Evolutionary conservation across 495 filamentous ascomycete species (phyloP).

Genomic region (Aspergillus taichungensis): DNA sequence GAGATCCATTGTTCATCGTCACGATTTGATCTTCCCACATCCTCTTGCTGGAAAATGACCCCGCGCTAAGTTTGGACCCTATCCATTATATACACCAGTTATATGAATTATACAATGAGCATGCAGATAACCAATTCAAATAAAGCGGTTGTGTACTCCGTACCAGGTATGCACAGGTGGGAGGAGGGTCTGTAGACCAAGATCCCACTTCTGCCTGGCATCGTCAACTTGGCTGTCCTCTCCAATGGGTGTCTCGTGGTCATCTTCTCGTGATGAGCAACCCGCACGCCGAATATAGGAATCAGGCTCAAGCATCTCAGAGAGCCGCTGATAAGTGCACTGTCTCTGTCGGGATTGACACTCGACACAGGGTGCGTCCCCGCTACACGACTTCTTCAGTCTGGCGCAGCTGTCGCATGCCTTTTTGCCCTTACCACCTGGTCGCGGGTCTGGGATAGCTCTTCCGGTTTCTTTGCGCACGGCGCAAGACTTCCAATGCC

Average conservation of each 20-base stretch:
- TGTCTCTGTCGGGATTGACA: slow-evolving; percentile 16
- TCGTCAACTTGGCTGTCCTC: neutral
- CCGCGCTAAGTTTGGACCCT: too few relatives aligned
- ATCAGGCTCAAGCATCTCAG: neutral
- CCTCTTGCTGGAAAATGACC: too few relatives aligned
- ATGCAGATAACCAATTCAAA: neutral
- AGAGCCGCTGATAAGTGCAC: slow-evolving; percentile 25
- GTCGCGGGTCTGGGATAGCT: slow-evolving; percentile 18
- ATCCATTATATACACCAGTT: neutral
- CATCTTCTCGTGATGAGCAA: neutral
- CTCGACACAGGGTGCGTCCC: slow-evolving; percentile 19
- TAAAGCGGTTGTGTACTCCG: neutral
- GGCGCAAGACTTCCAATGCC: slow-evolving; percentile 30
- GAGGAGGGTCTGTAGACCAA: slow-evolving; percentile 20
- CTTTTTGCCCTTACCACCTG: slow-evolving; percentile 24
- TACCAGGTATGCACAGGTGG: slow-evolving; percentile 6
- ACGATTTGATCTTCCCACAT: too few relatives aligned
- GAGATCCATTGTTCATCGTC: too few relatives aligned
- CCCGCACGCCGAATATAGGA: neutral
- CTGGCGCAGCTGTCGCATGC: slow-evolving; percentile 30
- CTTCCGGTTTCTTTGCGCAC: slow-evolving; percentile 13
- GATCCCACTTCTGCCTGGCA: slow-evolving; percentile 9
- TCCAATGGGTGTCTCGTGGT: neutral
- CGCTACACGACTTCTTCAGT: slow-evolving; percentile 25
- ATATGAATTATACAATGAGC: neutral